phyloP scores from a whole-genome alignment of 2,329 filamentous ascomycete genomes.

The Sporothrix euskadiensis region DNA sequence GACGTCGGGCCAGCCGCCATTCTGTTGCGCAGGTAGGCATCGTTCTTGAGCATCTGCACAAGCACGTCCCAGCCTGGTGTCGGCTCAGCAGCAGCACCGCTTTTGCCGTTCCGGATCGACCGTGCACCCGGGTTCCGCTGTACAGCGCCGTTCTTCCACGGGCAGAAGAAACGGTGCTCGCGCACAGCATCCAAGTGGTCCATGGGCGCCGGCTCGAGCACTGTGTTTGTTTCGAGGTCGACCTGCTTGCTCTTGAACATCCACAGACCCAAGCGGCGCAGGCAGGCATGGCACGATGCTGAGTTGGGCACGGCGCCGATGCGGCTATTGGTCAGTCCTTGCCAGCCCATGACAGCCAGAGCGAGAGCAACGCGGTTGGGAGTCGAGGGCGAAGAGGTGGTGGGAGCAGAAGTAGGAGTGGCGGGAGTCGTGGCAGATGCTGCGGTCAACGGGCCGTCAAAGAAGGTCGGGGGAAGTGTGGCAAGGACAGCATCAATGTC shows the following conservation, averaged over 20 bases:
- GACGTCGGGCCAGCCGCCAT: constrained; percentile 32
- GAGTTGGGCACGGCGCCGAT: constrained; percentile 67
- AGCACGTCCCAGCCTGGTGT: constrained; percentile 59
- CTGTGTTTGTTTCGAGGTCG: constrained; percentile 50
- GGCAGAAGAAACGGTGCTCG: constrained; percentile 81
- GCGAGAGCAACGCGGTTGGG: constrained; percentile 65
- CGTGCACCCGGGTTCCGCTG: constrained; percentile 54
- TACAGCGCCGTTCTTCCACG: constrained; percentile 67
- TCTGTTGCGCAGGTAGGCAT: constrained; percentile 53
- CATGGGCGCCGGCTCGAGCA: constrained; percentile 62
- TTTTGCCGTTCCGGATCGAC: constrained; percentile 18
- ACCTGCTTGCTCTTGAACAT: constrained; percentile 80
- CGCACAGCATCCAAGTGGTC: constrained; percentile 66
- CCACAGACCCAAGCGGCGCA: constrained; percentile 88
- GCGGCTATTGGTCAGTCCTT: constrained; percentile 58
- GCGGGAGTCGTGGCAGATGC: constrained; percentile 31
- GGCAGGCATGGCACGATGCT: constrained; percentile 79
- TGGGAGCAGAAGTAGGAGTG: constrained; percentile 28
- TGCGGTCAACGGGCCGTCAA: constrained; percentile 45
- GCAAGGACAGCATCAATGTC: constrained; percentile 52
- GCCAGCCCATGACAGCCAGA: constrained; percentile 74
- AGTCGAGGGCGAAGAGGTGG: not conserved
- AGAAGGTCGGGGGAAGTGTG: constrained; percentile 58
- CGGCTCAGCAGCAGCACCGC: constrained; percentile 41
- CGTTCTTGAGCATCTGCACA: constrained; percentile 57